Conservation (phyloP, 1,139 yeast genomes). For the Entelexis paramagnoliae region DNA sequence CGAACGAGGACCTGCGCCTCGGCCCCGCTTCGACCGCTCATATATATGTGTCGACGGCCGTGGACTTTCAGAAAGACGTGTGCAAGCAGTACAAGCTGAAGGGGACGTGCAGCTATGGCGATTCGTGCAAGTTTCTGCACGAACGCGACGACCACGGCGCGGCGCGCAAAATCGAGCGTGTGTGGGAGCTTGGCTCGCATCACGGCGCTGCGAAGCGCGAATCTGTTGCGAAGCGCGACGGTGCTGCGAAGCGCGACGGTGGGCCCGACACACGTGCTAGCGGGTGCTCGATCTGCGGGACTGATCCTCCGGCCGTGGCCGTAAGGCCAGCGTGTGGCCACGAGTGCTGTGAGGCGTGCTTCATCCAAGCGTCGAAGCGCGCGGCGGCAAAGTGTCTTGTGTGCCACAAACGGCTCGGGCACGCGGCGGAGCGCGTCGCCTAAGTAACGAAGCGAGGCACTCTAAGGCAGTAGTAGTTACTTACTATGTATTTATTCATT, state of each 20-base stretch:
- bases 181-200: constrained; percentile 26
- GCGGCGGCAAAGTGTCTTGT: constrained; percentile 15
- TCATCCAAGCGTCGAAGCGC: constrained; percentile 40
- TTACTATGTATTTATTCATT: no score
- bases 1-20: no score
- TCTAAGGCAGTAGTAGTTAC: no score
- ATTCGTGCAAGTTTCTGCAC: constrained; percentile 92
- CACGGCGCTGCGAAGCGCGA: background rate
- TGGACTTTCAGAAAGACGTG: constrained; percentile 88
- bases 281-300: constrained; percentile 22
- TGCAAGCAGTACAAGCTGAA: constrained; percentile 88
- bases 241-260: no score
- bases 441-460: no score
- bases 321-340: constrained; percentile 47
- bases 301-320: background rate
- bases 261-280: constrained; percentile 37
- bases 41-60: constrained; percentile 36
- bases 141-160: constrained; percentile 63
- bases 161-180: constrained; percentile 41
- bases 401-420: constrained; percentile 10
- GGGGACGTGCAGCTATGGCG: constrained; percentile 96
- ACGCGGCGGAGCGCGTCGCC: constrained; percentile 2
- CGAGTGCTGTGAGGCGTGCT: constrained; percentile 57
- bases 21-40: background rate
- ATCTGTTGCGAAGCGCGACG: no score